Percentiles rank a stretch among this genome's conserved stretches.
Conservation (phyloP, 805 yeast species). For the Hanseniaspora pseudoguilliermondii region DNA sequence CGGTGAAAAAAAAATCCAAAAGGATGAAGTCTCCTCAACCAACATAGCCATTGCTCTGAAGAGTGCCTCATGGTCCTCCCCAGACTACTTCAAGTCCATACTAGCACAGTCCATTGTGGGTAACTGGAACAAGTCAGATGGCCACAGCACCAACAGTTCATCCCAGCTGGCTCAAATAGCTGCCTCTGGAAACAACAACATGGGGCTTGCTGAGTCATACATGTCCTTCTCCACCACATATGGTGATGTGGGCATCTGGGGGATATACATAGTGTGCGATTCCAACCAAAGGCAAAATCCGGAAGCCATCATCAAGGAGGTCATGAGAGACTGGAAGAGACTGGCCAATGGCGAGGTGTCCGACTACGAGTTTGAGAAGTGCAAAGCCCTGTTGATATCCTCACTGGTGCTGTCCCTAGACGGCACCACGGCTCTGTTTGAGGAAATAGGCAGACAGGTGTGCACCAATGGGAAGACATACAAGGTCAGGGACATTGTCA, state of each 20-base stretch:
- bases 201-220: conserved; percentile 79
- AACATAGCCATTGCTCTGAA: conserved; percentile 92
- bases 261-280: conserved; percentile 81
- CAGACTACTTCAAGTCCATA: conserved; percentile 87
- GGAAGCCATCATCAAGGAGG: conserved; percentile 56
- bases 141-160: conserved; percentile 72
- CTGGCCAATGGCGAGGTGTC: conserved; percentile 64
- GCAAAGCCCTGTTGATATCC: conserved; percentile 90
- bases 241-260: conserved; percentile 97
- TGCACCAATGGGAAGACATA: conserved; percentile 73
- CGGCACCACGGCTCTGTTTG: conserved; percentile 92
- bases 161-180: conserved; percentile 65
- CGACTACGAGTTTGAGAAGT: conserved; percentile 80
- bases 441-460: conserved; percentile 93
- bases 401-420: conserved; percentile 78
- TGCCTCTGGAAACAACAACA: conserved; percentile 39
- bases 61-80: conserved; percentile 94
- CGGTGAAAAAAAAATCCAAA: conserved; percentile 75
- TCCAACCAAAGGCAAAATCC: conserved; percentile 44
- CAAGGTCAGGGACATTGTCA: conserved; percentile 37
- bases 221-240: conserved; percentile 95
- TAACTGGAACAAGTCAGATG: conserved; percentile 90
- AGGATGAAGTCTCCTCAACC: conserved; percentile 71
- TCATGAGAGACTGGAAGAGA: conserved; percentile 79
- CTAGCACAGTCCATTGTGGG: conserved; percentile 96